phyloP scores from a whole-genome alignment of 495 filamentous ascomycete species.

The Stereocaulon alpinum region DNA sequence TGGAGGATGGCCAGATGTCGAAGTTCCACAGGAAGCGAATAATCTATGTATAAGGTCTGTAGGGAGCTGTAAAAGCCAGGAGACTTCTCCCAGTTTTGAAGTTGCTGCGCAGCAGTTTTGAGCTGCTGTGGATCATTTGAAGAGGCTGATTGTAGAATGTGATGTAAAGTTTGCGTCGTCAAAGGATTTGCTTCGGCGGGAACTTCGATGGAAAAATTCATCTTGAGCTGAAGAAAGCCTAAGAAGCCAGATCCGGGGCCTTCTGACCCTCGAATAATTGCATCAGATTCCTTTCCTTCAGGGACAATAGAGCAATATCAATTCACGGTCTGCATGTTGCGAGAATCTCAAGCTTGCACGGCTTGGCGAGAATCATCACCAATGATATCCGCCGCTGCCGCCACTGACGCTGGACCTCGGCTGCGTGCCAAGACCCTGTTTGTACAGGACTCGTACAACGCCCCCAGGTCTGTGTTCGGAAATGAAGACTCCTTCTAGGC shows the following conservation, averaged over 20 bases:
- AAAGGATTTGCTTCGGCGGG: constrained; percentile 54
- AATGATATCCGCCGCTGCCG: background rate
- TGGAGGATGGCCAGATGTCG: constrained; percentile 88
- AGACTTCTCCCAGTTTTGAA: constrained; percentile 75
- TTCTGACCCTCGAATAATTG: background rate
- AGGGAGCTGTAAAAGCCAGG: constrained; percentile 65
- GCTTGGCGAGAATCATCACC: too few species aligned
- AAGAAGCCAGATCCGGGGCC: background rate
- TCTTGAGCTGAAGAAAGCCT: constrained; percentile 19
- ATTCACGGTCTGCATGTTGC: background rate
- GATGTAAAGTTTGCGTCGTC: constrained; percentile 54
- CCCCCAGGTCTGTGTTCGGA: too few species aligned
- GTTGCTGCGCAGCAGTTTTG: constrained; percentile 69
- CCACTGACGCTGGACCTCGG: constrained; percentile 2
- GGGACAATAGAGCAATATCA: too few species aligned
- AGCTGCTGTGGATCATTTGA: constrained; percentile 67
- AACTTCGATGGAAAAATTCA: constrained; percentile 42
- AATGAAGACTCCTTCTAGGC: too few species aligned
- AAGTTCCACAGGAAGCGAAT: constrained; percentile 57
- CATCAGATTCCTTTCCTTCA: too few species aligned
- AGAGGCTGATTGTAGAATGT: constrained; percentile 57
- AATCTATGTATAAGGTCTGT: constrained; percentile 70
- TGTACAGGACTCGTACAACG: too few species aligned
- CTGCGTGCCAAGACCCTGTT: background rate
- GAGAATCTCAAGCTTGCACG: background rate